Evolutionary conservation across 1,139 yeast species (phyloP), one percentile per base, ranked within the genome.

Genomic region (Kurtzmaniella quercitrusa): DNA sequence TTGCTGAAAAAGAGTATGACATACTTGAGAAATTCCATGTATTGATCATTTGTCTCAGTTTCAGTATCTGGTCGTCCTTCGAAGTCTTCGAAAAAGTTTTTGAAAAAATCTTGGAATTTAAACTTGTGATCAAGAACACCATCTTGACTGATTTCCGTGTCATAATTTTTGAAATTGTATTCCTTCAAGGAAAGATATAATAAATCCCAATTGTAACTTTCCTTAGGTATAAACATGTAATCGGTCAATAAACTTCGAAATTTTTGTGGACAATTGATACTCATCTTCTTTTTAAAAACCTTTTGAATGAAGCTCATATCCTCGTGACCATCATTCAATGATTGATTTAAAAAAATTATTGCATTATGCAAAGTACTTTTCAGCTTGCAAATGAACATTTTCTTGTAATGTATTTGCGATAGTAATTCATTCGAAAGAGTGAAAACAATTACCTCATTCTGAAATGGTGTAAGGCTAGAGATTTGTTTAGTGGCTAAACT

Each of bases 361-460:
- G 78, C 66, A 50, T 74, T 74, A 48, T 75, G 80, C 32, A 75
- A 57, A 30, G 64, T 60, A 47, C 70, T 71, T 42, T 65, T 67
- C 51, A 65, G 65, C 33, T 66, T 66, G 50, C 61, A 70, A 11
- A 68, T 62, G 37, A 58, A 49, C 41, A 67, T 52, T 38, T 56
- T 55, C 36, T 65, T 65, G 39, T 59, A 61, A 41, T 56, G 56
- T 39, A 58, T 60, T 36, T 59, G 56, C 45, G 63, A 55, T 47
- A 71, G 74, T 45, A 73, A 57, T 50, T 75, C 80, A 51, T 74
- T 75, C 40, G 65, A 51, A 45, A 71, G 50, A 33, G 77, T 63
- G 43, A 68, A 43, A 43, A 68, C 57, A 19, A 73, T 59, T 20
- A 71, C 61, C 45, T 66, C 66, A 42, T 64, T 67, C 36, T 61